Percentiles rank a stretch among this genome's conserved stretches.
Evolutionary conservation across 768 basidiomycete species (phyloP).

Genomic region (Cyclocybe cylindracea): DNA sequence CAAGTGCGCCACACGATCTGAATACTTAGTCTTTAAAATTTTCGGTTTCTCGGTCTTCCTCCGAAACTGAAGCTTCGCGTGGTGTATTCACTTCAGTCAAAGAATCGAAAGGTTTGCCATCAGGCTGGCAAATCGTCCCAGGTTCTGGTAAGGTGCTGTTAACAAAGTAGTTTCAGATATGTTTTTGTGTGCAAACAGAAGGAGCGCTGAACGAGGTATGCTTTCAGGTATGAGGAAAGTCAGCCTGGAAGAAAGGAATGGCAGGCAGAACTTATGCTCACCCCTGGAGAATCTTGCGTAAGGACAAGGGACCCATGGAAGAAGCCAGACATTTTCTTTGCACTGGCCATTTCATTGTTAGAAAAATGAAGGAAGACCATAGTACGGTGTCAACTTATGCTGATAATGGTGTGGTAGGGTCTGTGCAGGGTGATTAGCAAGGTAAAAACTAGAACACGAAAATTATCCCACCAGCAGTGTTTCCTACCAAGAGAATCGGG

Average conservation of each 20-base stretch:
- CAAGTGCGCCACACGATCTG: too few species aligned
- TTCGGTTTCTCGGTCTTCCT: neutral
- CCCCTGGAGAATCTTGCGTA: conserved; percentile 42
- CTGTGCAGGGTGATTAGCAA: too few species aligned
- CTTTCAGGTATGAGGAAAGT: conserved; percentile 10
- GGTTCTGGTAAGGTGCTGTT: conserved; percentile 37
- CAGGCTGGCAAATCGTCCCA: conserved; percentile 33
- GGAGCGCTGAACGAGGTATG: conserved; percentile 31
- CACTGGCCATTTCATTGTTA: conserved; percentile 22
- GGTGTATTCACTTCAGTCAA: neutral
- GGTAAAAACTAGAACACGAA: too few species aligned
- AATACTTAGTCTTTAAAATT: neutral
- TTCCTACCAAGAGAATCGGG: conserved; percentile 1
- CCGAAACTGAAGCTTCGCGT: neutral
- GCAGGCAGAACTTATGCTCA: conserved; percentile 16
- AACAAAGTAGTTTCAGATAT: conserved; percentile 38
- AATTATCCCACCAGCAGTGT: conserved; percentile 1
- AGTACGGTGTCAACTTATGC: too few species aligned
- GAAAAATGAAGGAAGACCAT: too few species aligned
- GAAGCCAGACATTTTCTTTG: conserved; percentile 36
- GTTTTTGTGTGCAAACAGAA: conserved; percentile 30
- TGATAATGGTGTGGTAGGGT: too few species aligned
- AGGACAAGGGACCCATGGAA: conserved; percentile 41
- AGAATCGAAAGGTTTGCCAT: neutral
- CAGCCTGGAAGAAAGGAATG: neutral